phyloP scores from a whole-genome alignment of 257 asterid species.

The Nicotiana benthamiana region DNA sequence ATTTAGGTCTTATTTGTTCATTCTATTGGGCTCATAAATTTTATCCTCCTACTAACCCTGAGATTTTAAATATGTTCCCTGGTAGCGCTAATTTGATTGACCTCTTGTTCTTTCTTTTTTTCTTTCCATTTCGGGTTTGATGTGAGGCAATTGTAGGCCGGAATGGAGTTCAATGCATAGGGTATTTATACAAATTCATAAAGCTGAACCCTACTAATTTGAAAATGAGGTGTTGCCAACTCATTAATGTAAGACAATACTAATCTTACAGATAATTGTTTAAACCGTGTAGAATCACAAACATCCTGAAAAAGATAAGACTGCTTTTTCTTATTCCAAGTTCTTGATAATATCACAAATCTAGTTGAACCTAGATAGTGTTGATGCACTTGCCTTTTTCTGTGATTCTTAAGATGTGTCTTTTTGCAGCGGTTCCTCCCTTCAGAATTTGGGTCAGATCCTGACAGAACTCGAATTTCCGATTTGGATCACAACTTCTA shows the following conservation, averaged over 20 bases:
- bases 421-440: constrained; percentile 77
- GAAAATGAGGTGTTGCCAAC: background rate
- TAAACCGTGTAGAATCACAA: too few relatives aligned
- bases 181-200: too few relatives aligned
- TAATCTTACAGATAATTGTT: background rate
- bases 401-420: background rate
- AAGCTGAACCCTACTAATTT: too few relatives aligned
- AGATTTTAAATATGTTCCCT: background rate
- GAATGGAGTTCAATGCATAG: too few relatives aligned
- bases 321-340: background rate
- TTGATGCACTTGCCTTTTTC: background rate
- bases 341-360: background rate
- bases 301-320: background rate
- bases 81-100: background rate
- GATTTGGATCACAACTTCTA: constrained; percentile 64
- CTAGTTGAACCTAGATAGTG: background rate
- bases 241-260: background rate
- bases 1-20: background rate
- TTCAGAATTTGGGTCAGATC: constrained; percentile 84
- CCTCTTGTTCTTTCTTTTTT: background rate
- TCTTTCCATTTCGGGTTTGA: background rate
- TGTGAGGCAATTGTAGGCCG: background rate
- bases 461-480: constrained; percentile 59
- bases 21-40: background rate
- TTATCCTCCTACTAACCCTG: background rate